These are phyloP conservation scores for Coemansia sp. DNA, from an alignment of 192 early-diverging fungal genomes.

Conservation along the genomic window DNA sequence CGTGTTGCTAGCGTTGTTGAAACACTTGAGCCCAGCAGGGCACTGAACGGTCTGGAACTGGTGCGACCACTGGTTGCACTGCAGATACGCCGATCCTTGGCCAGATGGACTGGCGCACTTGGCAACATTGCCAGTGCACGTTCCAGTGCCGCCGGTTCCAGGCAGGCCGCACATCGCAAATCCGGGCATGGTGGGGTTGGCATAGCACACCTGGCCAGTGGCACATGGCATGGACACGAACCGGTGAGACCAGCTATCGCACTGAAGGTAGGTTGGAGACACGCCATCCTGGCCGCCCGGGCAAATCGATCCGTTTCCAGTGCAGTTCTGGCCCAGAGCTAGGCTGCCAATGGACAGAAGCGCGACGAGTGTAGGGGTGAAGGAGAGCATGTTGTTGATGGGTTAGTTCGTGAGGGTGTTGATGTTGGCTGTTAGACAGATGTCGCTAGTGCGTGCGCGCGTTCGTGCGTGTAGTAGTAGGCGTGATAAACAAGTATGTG, in stretches of 20 bases:
- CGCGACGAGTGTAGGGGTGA: constrained; percentile 17
- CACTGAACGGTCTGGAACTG: constrained; percentile 39
- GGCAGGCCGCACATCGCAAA: constrained; percentile 45
- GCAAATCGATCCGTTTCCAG: constrained; percentile 31
- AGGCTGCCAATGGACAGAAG: constrained; percentile 24
- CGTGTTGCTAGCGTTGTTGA: constrained; percentile 43
- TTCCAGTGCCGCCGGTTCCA: constrained; percentile 28
- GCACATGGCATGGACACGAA: constrained; percentile 24
- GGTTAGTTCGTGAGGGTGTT: not conserved
- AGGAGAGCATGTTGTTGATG: constrained; percentile 16
- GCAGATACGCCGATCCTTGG: constrained; percentile 27
- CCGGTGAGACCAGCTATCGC: constrained; percentile 38
- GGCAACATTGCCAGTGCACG: constrained; percentile 10
- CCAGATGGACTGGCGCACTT: constrained; percentile 14
- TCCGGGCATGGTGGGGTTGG: constrained; percentile 35
- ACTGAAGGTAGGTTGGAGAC: constrained; percentile 38
- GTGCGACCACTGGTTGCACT: constrained; percentile 51
- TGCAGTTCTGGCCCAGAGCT: constrained; percentile 23
- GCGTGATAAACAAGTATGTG: not conserved
- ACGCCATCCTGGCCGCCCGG: constrained; percentile 36
- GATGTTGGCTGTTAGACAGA: not conserved
- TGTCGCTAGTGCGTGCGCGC: not conserved
- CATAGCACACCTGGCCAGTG: constrained; percentile 38
- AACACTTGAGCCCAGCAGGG: constrained; percentile 37
- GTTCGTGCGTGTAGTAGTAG: not conserved